Percentiles rank a stretch among this genome's conserved stretches.
These are phyloP conservation scores for Scheffersomyces cryptocercus DNA, from an alignment of 1,139 yeast species.

Conservation along the genomic window DNA sequence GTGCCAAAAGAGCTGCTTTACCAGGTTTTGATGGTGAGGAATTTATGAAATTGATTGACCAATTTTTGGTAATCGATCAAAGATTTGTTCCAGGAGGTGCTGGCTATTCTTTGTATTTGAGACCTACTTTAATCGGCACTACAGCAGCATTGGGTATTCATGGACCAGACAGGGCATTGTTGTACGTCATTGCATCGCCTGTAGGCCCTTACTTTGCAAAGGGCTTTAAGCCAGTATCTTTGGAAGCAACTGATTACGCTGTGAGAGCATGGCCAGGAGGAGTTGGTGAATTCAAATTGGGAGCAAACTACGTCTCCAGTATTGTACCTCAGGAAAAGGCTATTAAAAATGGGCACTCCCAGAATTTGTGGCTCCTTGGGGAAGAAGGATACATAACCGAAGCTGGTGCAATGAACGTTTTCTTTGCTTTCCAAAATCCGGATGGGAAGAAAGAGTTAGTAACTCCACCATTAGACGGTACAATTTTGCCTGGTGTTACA, in stretches of 20 bases:
- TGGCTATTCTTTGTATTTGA: slow-evolving; percentile 88
- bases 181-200: slow-evolving; percentile 88
- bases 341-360: slow-evolving; percentile 86
- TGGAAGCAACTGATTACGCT: slow-evolving; percentile 93
- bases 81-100: slow-evolving; percentile 77
- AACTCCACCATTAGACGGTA: slow-evolving; percentile 96
- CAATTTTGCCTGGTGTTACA: slow-evolving; percentile 94
- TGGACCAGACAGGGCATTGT: slow-evolving; percentile 74
- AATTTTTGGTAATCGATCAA: slow-evolving; percentile 71
- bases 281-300: slow-evolving; percentile 91
- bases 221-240: slow-evolving; percentile 89
- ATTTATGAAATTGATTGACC: slow-evolving; percentile 69
- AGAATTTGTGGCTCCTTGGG: slow-evolving; percentile 95
- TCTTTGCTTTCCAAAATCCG: slow-evolving; percentile 73
- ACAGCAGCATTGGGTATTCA: slow-evolving; percentile 82
- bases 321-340: slow-evolving; percentile 87
- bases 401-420: slow-evolving; percentile 97
- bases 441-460: slow-evolving; percentile 88
- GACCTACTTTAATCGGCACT: slow-evolving; percentile 96
- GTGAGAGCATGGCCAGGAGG: slow-evolving; percentile 99
- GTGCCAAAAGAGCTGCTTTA: slow-evolving; percentile 83
- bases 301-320: slow-evolving; percentile 97
- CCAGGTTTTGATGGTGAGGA: slow-evolving; percentile 83
- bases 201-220: slow-evolving; percentile 92
- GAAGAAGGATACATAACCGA: slow-evolving; percentile 88